Base-by-base conservation (phyloP, 305 asterid species). In the Solanum hybrid region DNA sequence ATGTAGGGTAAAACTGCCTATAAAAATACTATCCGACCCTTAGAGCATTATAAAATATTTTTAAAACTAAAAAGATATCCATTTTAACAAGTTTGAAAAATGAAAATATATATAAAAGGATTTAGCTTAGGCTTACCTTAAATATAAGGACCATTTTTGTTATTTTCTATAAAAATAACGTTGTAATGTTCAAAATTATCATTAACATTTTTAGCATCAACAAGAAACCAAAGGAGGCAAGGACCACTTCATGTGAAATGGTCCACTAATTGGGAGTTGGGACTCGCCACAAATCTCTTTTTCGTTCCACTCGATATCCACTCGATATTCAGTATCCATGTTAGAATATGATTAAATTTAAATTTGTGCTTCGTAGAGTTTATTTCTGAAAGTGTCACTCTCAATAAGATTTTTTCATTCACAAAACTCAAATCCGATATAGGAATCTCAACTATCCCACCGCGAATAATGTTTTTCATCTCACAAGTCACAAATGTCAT, bases 241-340 rank as follows among this genome's bases (percentile, higher is more conserved):
- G 85, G 85, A 78, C 75, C 75, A 31, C 75, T 3, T 81, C 86
- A 40, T 80, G 35, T 40, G 87, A 82, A 19, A 10, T 29, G 73
- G 86, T 10, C 27, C 75, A 84, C 75, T 29, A 31, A 2, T 10
- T 10, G 42, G 87, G 87, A 11, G 3, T 10, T 45, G 31, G 37
- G 31, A 7, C 42, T 69, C 29, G 0, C 7, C 6, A 10, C 0
- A 31, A 1, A 3, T 17, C 4, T 82, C 4, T 19, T 22, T 51
- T 51, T 4, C 8, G 19, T 26, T 5, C 0, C 9, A 26, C 2
- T 0, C 4, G 0, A 4, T 71, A 5, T 5, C 0, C 8, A 26
- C 2, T 0, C 4, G 0, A 4, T 71, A 5, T 71, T 0, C 2
- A 2, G 0, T 26, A 0, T 11, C 1, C 8, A 71, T 26, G 0